Evolutionary conservation across 139 green algal genomes (phyloP).

Genomic region (Picochlorum sp.): DNA sequence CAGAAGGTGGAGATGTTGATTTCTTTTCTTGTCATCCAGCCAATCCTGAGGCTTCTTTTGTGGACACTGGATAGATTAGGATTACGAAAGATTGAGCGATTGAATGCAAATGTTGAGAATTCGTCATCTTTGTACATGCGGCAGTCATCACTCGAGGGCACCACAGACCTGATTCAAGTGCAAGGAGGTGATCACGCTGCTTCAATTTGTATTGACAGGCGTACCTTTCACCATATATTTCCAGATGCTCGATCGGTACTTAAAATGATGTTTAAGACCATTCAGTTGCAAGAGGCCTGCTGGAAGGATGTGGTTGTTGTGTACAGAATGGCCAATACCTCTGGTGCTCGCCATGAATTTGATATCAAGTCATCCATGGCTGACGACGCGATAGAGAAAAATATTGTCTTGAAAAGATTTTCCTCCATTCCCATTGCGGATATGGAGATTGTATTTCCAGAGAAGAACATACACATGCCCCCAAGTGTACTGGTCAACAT

Average conservation of each 20-base stretch:
- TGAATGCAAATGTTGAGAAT: neutral
- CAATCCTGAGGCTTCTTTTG: constrained; percentile 21
- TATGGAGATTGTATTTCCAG: constrained; percentile 71
- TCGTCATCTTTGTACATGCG: neutral
- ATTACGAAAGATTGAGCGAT: neutral
- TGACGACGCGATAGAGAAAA: constrained; percentile 24
- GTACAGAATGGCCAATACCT: constrained; percentile 36
- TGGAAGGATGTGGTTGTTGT: constrained; percentile 65
- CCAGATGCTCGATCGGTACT: constrained; percentile 41
- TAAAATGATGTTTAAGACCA: constrained; percentile 28
- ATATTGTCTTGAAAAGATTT: constrained; percentile 69
- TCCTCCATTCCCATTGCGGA: constrained; percentile 65
- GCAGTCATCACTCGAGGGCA: neutral
- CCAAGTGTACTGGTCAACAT: constrained; percentile 6
- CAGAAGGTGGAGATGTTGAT: constrained; percentile 75
- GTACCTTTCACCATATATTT: constrained; percentile 35
- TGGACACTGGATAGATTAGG: neutral
- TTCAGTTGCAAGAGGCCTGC: constrained; percentile 59
- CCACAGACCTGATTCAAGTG: neutral
- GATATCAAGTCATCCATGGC: constrained; percentile 15
- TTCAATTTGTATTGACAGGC: constrained; percentile 12
- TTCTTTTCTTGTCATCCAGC: constrained; percentile 34
- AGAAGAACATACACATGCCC: constrained; percentile 37
- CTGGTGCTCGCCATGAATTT: constrained; percentile 8
- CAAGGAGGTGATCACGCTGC: constrained; percentile 5